Conservation (phyloP, 495 filamentous ascomycete species). For the Parathielavia appendiculata region DNA sequence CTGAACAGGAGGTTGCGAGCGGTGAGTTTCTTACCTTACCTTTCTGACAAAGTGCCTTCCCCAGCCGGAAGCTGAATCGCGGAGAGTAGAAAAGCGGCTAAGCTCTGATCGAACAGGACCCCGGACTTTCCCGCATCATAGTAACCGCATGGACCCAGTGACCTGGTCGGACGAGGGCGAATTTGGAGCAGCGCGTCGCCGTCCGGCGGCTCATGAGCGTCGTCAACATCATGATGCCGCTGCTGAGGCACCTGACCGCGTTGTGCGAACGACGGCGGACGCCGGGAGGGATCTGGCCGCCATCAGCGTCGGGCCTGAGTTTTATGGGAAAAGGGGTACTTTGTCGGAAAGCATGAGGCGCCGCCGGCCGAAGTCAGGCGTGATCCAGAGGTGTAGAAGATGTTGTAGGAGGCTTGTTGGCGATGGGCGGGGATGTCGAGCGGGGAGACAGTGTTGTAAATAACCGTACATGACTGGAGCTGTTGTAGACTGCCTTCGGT, state of each 20-base stretch:
- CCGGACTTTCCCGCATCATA: not conserved
- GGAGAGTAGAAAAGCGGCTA: not conserved
- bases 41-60: not conserved
- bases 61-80: too few species aligned
- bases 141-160: conserved; percentile 5
- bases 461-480: too few species aligned
- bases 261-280: not conserved
- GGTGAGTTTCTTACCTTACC: not conserved
- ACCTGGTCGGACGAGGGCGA: not conserved
- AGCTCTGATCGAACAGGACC: not conserved
- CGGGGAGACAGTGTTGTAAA: not conserved
- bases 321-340: not conserved
- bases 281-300: conserved; percentile 2
- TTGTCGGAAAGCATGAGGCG: not conserved
- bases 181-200: not conserved
- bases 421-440: not conserved
- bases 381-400: not conserved
- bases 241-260: not conserved
- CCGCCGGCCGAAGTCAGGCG: not conserved
- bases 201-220: not conserved
- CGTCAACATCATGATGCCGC: not conserved
- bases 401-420: conserved; percentile 1
- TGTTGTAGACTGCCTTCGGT: too few species aligned
- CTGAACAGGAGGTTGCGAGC: not conserved
- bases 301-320: not conserved